Percentiles rank a stretch among this genome's conserved stretches.
Evolutionary conservation across 108 stramenopile species (phyloP).

Genomic region (Thalassiosira profunda): DNA sequence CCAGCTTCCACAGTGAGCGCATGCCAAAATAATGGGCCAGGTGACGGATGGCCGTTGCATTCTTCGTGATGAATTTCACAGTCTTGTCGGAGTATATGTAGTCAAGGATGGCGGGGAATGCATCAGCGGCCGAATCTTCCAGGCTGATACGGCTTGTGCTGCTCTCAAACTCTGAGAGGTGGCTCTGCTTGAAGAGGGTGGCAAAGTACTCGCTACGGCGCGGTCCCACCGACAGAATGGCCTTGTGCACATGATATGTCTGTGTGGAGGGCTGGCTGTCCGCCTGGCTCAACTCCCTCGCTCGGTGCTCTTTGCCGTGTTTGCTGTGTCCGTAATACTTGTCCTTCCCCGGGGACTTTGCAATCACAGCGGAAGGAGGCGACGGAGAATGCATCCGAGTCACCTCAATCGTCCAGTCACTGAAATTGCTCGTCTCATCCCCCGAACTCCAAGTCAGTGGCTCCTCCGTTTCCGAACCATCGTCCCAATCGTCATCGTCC

Average conservation of each 20-base stretch:
- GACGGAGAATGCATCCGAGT: constrained; percentile 7
- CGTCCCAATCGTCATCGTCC: constrained; percentile 48
- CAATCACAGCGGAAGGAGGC: neutral
- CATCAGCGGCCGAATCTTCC: constrained; percentile 47
- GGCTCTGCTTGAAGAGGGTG: constrained; percentile 42
- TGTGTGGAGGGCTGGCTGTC: neutral
- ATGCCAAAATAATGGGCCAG: constrained; percentile 59
- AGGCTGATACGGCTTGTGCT: constrained; percentile 40
- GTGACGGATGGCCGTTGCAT: constrained; percentile 51
- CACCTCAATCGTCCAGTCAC: constrained; percentile 53
- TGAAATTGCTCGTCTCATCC: constrained; percentile 30
- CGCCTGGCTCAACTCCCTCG: neutral
- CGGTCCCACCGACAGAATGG: constrained; percentile 48
- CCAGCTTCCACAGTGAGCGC: constrained; percentile 44
- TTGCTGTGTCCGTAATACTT: neutral
- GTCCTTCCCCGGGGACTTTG: constrained; percentile 1
- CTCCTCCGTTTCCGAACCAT: constrained; percentile 29
- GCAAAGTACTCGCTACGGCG: constrained; percentile 56
- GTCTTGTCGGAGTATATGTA: constrained; percentile 46
- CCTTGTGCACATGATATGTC: constrained; percentile 49
- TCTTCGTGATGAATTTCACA: constrained; percentile 42
- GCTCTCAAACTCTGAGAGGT: constrained; percentile 42
- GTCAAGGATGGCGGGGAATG: constrained; percentile 49
- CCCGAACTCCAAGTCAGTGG: constrained; percentile 46
- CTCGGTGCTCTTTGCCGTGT: constrained; percentile 4